Conservation (phyloP, 306 rosid species). For the Sphenostylis stenocarpa region DNA sequence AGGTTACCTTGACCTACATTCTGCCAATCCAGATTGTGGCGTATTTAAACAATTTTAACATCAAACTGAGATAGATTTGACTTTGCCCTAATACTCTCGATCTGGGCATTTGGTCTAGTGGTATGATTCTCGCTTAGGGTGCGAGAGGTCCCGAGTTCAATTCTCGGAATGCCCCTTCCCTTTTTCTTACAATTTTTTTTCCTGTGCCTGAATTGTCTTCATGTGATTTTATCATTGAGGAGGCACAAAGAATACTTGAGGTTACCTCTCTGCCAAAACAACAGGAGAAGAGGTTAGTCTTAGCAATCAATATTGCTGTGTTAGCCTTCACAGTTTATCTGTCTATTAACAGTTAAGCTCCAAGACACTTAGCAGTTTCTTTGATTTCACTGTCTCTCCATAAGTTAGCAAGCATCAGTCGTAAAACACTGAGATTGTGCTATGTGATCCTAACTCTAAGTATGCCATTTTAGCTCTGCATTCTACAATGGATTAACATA, state of each 20-base stretch:
- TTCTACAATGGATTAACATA: neutral
- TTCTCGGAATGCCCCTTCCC: constrained; percentile 28
- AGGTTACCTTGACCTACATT: neutral
- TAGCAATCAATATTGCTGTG: neutral
- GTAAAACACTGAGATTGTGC: neutral
- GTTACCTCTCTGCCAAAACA: neutral
- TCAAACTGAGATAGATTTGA: neutral
- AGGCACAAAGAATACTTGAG: neutral
- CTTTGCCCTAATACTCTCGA: neutral
- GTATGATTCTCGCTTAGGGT: constrained; percentile 76
- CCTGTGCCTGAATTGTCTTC: neutral
- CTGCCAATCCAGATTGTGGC: neutral
- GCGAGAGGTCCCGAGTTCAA: constrained; percentile 64
- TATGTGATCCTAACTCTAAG: neutral
- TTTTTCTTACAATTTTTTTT: neutral
- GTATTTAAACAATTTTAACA: neutral
- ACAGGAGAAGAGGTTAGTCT: neutral
- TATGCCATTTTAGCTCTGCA: neutral
- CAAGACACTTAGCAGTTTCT: neutral
- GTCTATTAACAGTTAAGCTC: no score
- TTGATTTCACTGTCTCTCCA: neutral
- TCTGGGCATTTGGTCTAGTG: constrained; percentile 63
- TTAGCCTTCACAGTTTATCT: neutral
- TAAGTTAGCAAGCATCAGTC: neutral
- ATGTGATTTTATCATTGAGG: neutral